Percentiles rank a stretch among this genome's conserved stretches.
Evolutionary conservation across 768 basidiomycete genomes (phyloP).

Genomic region (Cystobasidium tubakii): DNA sequence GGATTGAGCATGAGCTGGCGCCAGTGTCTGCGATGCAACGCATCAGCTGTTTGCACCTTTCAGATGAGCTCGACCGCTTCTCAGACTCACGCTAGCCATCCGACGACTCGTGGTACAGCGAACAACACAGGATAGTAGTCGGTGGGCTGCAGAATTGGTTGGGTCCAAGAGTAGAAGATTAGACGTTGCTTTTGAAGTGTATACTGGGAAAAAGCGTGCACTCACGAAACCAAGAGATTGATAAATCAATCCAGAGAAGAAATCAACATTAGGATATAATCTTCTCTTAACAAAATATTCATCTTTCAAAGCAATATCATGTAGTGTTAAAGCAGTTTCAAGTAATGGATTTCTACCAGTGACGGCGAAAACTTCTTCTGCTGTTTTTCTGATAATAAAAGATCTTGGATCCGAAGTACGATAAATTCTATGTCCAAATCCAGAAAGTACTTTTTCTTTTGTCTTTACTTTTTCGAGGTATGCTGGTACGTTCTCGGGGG

Average conservation of each 20-base stretch:
- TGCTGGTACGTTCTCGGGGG: slow-evolving; percentile 53
- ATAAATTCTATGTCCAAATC: slow-evolving; percentile 84
- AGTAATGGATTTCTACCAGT: slow-evolving; percentile 78
- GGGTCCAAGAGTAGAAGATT: slow-evolving; percentile 46
- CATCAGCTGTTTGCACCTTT: no score
- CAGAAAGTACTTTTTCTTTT: slow-evolving; percentile 72
- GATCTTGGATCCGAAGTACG: slow-evolving; percentile 81
- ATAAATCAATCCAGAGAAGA: slow-evolving; percentile 60
- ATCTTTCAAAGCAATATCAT: slow-evolving; percentile 82
- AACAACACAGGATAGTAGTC: slow-evolving; percentile 94
- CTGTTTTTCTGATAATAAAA: slow-evolving; percentile 81
- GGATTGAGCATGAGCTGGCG: slow-evolving; percentile 80
- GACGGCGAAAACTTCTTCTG: slow-evolving; percentile 63
- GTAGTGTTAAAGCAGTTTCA: slow-evolving; percentile 80
- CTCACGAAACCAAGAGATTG: slow-evolving; percentile 49
- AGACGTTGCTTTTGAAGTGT: slow-evolving; percentile 55
- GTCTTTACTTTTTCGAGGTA: slow-evolving; percentile 78
- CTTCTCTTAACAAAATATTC: slow-evolving; percentile 77
- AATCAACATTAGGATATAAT: slow-evolving; percentile 85
- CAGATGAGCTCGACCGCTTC: no score
- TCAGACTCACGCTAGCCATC: slow-evolving; percentile 76
- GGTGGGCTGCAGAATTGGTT: slow-evolving; percentile 58
- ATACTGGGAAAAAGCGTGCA: neutral
- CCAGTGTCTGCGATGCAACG: slow-evolving; percentile 9
- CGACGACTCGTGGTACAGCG: slow-evolving; percentile 83